Base-by-base conservation (phyloP, 441 rosid genomes). In the Sinapis alba region DNA sequence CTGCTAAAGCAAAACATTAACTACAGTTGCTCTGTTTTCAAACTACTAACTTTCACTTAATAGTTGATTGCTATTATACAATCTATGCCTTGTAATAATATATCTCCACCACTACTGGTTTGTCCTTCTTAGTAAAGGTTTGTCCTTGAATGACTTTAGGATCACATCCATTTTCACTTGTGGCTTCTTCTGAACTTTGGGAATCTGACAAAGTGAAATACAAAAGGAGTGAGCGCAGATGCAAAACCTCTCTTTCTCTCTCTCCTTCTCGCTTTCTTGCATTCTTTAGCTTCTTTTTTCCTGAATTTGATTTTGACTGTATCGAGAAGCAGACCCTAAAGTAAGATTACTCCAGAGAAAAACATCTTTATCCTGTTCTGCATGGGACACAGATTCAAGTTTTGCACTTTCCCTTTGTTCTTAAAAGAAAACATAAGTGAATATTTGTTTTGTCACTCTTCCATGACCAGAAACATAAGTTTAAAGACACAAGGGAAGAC, bases 291-390 rank as follows among this genome's bases (percentile, higher is more conserved):
- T 73, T 81, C 82, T 82, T 78, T 50, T 74, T 74, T 47, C 10
- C 68, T 77, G 74, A 77, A 69, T 47, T 80, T 79, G 85, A 60
- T 66, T 67, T 86, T 86, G 87, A 84, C 84, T 78, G 87, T 81
- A 84, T 86, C 91, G 82, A 87, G 88, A 87, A 79, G 79, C 76
- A 75, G 54, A 84, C 92, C 85, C 86, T 82, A 92, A 87, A 85
- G 90, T 68, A 72, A 82, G 66, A 78, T 78, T 78, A 66, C 73
- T 78, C 18, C 65, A 66, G 73, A 78, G 61, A 19, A 59, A 34
- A 47, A 36, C 34, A 13, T 58, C 72, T 77, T 77, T 65, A 20
- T 71, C 66, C 68, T 77, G 72, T 65, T 63, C 30, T 71, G 79
- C 77, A 76, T 74, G 87, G 84, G 86, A 77, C 83, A 85, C 86